A percentile compares a stretch with the other conserved stretches of the same genome.
Evolutionary conservation across 345 rosid genomes (phyloP).

Genomic region (Gynandropsis gynandra): DNA sequence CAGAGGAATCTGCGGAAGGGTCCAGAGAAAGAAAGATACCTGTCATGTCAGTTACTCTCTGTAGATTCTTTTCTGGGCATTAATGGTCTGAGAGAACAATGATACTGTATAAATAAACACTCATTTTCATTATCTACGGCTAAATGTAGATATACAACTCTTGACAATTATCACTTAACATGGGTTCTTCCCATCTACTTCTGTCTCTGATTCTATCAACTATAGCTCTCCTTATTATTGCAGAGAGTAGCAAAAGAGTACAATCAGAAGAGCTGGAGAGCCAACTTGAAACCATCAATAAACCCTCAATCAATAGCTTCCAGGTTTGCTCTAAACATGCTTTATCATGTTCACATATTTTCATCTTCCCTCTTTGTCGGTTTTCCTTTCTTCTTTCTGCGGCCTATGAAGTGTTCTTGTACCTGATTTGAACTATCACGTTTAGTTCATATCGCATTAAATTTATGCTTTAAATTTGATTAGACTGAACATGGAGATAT

Average conservation of each 20-base stretch:
- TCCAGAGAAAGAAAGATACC: neutral
- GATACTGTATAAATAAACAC: neutral
- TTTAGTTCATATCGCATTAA: neutral
- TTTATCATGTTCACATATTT: neutral
- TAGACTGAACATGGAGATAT: slow-evolving; percentile 30
- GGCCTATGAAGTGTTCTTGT: neutral
- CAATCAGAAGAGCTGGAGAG: slow-evolving; percentile 6
- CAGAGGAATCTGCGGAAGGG: no score
- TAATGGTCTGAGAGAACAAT: slow-evolving; percentile 3
- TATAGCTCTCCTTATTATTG: slow-evolving; percentile 5
- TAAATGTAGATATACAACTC: neutral
- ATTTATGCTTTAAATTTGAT: neutral
- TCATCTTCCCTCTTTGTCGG: neutral
- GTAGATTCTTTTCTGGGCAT: neutral
- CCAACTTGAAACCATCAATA: slow-evolving; percentile 20
- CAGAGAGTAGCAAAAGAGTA: slow-evolving; percentile 7
- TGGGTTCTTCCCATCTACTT: neutral
- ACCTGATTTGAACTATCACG: neutral
- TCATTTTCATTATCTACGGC: neutral
- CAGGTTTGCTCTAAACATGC: neutral
- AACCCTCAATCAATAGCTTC: slow-evolving; percentile 25
- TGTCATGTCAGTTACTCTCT: neutral
- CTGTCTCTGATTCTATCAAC: neutral
- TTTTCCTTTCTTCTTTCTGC: no score
- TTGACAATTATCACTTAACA: neutral